These are phyloP conservation scores for Priceomyces castillae DNA, from an alignment of 805 yeast species.

Conservation along the genomic window DNA sequence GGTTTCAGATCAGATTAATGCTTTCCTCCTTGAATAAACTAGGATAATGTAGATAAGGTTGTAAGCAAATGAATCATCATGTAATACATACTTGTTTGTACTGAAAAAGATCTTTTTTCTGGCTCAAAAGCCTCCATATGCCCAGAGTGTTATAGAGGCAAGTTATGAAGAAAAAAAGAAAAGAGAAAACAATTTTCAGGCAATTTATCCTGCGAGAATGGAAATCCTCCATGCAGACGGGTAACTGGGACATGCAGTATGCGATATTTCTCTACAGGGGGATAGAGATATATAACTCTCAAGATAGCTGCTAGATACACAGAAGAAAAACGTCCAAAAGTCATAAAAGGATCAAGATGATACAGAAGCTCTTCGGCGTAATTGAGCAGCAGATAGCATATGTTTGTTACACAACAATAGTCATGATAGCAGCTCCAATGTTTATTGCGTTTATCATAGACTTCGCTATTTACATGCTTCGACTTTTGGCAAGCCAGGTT, in stretches of 20 bases:
- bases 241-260: neutral
- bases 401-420: slow-evolving; percentile 1
- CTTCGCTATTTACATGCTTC: neutral
- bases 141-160: neutral
- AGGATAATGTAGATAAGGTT: slow-evolving; percentile 24
- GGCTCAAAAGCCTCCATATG: neutral
- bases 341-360: neutral
- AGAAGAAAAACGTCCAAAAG: no score
- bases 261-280: neutral
- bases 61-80: slow-evolving; percentile 12
- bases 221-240: neutral
- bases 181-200: neutral
- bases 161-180: neutral
- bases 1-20: neutral
- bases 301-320: no score
- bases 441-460: slow-evolving; percentile 2
- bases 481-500: neutral
- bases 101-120: no score
- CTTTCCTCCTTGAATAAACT: slow-evolving; percentile 8
- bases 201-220: neutral
- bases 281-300: neutral
- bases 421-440: slow-evolving; percentile 3
- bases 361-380: neutral
- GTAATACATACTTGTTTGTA: slow-evolving; percentile 8
- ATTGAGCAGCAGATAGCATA: neutral